A percentile compares a stretch with the other conserved stretches of the same genome.
These are phyloP conservation scores for Fraxinus pennsylvanica DNA, from an alignment of 257 asterid species.

Conservation along the genomic window DNA sequence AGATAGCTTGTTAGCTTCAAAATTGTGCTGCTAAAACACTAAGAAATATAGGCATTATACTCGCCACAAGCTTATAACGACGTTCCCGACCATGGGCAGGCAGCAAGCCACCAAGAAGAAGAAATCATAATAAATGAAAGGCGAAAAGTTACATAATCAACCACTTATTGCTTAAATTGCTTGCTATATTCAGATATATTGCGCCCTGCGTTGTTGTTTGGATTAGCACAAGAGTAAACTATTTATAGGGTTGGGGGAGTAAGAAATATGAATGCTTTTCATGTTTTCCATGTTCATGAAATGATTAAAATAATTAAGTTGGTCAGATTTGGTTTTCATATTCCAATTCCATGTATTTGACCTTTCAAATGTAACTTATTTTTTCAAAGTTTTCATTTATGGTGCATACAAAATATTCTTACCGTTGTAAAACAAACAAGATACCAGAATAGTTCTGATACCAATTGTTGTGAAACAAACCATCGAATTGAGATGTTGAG, in stretches of 20 bases:
- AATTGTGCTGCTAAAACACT: not conserved
- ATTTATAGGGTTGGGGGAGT: constrained; percentile 28
- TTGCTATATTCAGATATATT: not conserved
- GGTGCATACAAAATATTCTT: too few relatives aligned
- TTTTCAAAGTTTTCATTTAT: too few relatives aligned
- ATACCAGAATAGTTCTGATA: too few relatives aligned
- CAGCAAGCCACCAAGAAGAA: constrained; percentile 22
- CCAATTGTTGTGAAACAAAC: too few relatives aligned
- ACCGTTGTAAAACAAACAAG: too few relatives aligned
- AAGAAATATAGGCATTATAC: not conserved
- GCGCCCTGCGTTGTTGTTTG: not conserved
- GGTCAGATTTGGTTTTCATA: too few relatives aligned
- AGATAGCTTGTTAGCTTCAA: not conserved
- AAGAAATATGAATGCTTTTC: too few relatives aligned
- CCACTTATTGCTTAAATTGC: constrained; percentile 14
- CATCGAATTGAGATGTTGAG: too few relatives aligned
- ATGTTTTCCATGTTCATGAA: too few relatives aligned
- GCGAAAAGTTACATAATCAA: constrained; percentile 9
- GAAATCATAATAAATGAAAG: constrained; percentile 15
- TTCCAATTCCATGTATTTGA: too few relatives aligned
- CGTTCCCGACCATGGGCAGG: constrained; percentile 30
- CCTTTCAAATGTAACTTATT: too few relatives aligned
- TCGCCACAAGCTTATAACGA: constrained; percentile 34
- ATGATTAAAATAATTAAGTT: too few relatives aligned
- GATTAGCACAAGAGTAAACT: constrained; percentile 26